phyloP scores from a whole-genome alignment of 2,329 filamentous ascomycete genomes.

The Catunica adiposa region DNA sequence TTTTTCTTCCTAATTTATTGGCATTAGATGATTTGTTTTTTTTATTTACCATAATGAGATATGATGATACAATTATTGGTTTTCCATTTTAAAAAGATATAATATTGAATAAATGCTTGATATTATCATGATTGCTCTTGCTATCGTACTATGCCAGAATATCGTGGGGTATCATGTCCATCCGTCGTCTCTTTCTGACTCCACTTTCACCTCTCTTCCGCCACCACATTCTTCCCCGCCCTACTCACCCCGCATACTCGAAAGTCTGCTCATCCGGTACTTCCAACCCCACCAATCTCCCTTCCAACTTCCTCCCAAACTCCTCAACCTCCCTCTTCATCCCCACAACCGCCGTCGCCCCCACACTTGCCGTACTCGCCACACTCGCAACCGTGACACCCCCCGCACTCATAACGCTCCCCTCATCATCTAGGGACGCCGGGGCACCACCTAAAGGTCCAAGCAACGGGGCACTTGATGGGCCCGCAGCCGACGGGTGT shows the following conservation, averaged over 20 bases:
- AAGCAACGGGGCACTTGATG: conserved; percentile 18
- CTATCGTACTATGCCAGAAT: no score
- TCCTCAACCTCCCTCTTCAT: conserved; percentile 42
- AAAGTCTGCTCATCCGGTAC: conserved; percentile 37
- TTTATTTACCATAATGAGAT: conserved; percentile 10
- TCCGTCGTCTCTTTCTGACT: neutral
- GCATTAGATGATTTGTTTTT: conserved; percentile 3
- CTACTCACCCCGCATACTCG: conserved; percentile 4
- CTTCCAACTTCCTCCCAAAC: conserved; percentile 42
- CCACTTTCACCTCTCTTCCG: neutral
- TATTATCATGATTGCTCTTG: neutral
- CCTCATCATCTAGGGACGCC: conserved; percentile 28
- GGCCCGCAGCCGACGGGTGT: conserved; percentile 14
- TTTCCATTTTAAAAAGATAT: neutral
- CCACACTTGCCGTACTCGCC: conserved; percentile 23
- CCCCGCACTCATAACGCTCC: conserved; percentile 30
- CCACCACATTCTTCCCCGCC: no score
- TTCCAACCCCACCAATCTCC: conserved; percentile 36
- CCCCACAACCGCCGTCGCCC: conserved; percentile 30
- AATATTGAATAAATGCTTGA: neutral
- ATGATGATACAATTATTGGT: conserved; percentile 1
- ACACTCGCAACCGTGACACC: conserved; percentile 28
- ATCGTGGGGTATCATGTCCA: conserved; percentile 4
- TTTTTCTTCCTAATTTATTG: conserved; percentile 6
- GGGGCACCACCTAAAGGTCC: conserved; percentile 15